Evolutionary conservation across 2,329 filamentous ascomycete species (phyloP), one percentile per base, ranked within the genome.

Genomic region (Fusarium buharicum): DNA sequence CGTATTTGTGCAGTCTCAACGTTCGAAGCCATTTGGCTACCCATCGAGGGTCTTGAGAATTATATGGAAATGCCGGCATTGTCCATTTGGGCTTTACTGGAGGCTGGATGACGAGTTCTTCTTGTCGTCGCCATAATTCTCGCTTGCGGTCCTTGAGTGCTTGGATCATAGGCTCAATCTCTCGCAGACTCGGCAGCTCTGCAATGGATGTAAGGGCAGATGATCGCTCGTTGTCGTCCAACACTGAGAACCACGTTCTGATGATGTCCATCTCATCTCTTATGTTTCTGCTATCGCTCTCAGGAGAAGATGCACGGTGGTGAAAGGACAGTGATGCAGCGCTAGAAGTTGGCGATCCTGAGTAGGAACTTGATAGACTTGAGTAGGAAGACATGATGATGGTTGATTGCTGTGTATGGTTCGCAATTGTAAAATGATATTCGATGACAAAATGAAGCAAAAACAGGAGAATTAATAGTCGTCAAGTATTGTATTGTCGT

Each of bases 111-210:
- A 69, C 22, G 46, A 70, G 66, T 13, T 69, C 58, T 44, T 70
- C 67, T 27, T 70, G 67, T 40, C 58, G 63, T 34, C 45, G 65
- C 68, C 68, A 70, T 3, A 70, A 39, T 10, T 64, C 64, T 31
- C 66, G 58, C 54, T 70, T 70, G 37, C 68, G 67, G 8, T 70
- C 66, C 39, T 70, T 70, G 36, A 70, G 64, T 20, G 61, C 60
- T 41, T 70, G 68, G 8, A 70, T 70, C 58, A 70, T 45, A 22
- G 68, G 68, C 36, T 70, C 68, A 40, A 70, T 70, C 36, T 70
- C 68, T 37, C 68, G 63, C 5, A 70, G 63, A 16, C 63, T 67
- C 8, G 68, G 58, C 28, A 70, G 55, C 31, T 67, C 67, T 18
- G 66, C 64, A 37, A 70, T 70, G 33, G 68, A 70, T 18, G 34